Conservation (phyloP, 768 basidiomycete species). For the Sarcodon aspratus region DNA sequence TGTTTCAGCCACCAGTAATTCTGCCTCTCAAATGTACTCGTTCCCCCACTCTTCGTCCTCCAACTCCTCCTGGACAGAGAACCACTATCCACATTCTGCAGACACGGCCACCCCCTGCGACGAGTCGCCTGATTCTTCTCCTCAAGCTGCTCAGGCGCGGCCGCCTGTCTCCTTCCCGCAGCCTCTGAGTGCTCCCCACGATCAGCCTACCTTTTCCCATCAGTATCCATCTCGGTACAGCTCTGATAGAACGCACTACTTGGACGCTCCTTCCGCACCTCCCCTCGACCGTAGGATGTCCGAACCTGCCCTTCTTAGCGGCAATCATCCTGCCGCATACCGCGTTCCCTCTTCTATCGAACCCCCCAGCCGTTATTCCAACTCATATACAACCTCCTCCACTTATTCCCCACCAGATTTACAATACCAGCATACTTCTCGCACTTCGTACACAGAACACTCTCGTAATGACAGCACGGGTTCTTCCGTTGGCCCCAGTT, state of each 20-base stretch:
- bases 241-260: background rate
- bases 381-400: background rate
- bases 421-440: constrained; percentile 5
- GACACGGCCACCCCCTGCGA: too few species aligned
- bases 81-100: background rate
- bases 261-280: constrained; percentile 9
- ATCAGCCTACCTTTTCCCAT: constrained; percentile 7
- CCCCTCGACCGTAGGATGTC: constrained; percentile 58
- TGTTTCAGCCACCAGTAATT: too few species aligned
- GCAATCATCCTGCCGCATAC: constrained; percentile 12
- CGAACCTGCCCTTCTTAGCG: constrained; percentile 41
- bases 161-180: constrained; percentile 7
- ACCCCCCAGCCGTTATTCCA: constrained; percentile 2
- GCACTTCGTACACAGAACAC: constrained; percentile 1
- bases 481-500: constrained; percentile 1
- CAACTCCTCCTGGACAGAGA: constrained; percentile 7
- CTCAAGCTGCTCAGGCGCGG: constrained; percentile 4
- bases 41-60: constrained; percentile 10
- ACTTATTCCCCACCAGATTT: constrained; percentile 1
- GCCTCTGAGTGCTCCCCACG: constrained; percentile 10
- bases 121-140: constrained; percentile 3
- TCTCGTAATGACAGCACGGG: constrained; percentile 3
- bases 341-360: background rate
- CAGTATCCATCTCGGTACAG: background rate
- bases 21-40: background rate